These are phyloP conservation scores for Elaphomyces granulatus DNA, from an alignment of 495 filamentous ascomycete species.

Conservation along the genomic window DNA sequence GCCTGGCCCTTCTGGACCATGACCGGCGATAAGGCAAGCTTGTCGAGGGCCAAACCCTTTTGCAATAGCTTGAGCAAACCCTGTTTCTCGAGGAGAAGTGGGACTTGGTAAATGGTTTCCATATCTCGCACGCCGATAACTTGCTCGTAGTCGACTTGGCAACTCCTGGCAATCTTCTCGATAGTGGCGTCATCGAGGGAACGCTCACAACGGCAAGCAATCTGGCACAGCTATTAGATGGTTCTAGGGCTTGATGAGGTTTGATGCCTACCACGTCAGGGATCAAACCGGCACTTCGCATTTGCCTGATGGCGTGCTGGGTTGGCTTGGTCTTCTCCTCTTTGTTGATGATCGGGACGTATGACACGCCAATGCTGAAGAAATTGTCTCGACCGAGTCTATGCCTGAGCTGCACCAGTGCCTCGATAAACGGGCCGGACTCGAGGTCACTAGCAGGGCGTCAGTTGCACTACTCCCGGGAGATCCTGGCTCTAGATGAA, in stretches of 20 bases:
- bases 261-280: slow-evolving; percentile 49
- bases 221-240: slow-evolving; percentile 24
- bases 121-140: slow-evolving; percentile 63
- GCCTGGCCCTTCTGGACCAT: slow-evolving; percentile 38
- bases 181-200: slow-evolving; percentile 46
- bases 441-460: slow-evolving; percentile 71
- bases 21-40: slow-evolving; percentile 22
- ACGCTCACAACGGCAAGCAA: slow-evolving; percentile 63
- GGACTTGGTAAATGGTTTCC: slow-evolving; percentile 64
- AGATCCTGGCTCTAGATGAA: too few relatives aligned
- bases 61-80: slow-evolving; percentile 42
- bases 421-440: slow-evolving; percentile 63
- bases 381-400: slow-evolving; percentile 54
- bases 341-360: slow-evolving; percentile 49
- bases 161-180: slow-evolving; percentile 60
- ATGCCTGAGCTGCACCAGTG: slow-evolving; percentile 48
- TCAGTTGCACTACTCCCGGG: too few relatives aligned
- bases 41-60: slow-evolving; percentile 41
- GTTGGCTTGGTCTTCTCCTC: slow-evolving; percentile 85
- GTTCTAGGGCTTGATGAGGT: neutral
- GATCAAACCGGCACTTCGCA: slow-evolving; percentile 53
- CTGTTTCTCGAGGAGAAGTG: slow-evolving; percentile 59
- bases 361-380: slow-evolving; percentile 57
- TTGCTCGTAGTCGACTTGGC: slow-evolving; percentile 55
- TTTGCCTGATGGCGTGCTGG: slow-evolving; percentile 57